Conservation (phyloP, 441 rosid genomes). For the Codiaeum variegatum region DNA sequence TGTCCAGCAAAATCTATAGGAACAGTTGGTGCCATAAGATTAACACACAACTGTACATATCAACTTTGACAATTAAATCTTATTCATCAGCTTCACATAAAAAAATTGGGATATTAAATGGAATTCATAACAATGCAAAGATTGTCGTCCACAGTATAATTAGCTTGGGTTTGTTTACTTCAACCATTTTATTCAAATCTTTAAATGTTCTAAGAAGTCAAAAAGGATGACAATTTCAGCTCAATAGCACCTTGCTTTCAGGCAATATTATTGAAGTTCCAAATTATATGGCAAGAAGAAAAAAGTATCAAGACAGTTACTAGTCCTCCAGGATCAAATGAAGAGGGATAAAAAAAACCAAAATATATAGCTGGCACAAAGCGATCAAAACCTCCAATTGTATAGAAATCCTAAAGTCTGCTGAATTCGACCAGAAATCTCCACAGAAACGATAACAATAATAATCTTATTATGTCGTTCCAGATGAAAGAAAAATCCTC, state of each 20-base stretch:
- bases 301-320: conserved; percentile 9
- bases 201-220: conserved; percentile 8
- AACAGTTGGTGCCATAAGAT: conserved; percentile 59
- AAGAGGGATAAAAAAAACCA: background rate
- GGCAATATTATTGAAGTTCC: background rate
- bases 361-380: background rate
- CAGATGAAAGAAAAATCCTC: background rate
- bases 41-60: conserved; percentile 47
- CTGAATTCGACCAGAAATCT: background rate
- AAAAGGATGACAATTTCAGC: conserved; percentile 5
- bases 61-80: conserved; percentile 29
- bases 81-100: conserved; percentile 14
- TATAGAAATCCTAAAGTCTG: background rate
- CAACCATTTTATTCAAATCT: conserved; percentile 8
- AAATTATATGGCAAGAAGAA: conserved; percentile 3
- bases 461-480: background rate
- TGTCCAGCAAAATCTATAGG: conserved; percentile 57
- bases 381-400: background rate
- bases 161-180: background rate
- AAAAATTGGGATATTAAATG: background rate
- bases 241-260: conserved; percentile 9
- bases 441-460: background rate
- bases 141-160: background rate
- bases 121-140: background rate
- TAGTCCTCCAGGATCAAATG: background rate